These are phyloP conservation scores for Marasmius tenuissimus DNA, from an alignment of 1,284 basidiomycete species.

Conservation along the genomic window DNA sequence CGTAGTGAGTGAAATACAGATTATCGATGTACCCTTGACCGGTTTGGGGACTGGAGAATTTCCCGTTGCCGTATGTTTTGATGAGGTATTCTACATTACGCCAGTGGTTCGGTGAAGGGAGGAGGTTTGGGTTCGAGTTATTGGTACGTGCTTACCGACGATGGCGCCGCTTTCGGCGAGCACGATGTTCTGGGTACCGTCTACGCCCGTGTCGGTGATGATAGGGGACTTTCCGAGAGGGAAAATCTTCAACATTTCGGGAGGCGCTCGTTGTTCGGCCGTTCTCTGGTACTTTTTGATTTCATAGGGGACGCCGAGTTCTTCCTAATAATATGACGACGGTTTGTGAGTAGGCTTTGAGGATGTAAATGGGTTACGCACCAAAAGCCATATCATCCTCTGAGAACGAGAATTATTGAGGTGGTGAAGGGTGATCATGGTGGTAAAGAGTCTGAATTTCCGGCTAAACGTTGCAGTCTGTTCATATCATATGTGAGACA, in stretches of 20 bases:
- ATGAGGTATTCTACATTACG: constrained; percentile 46
- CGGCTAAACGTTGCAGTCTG: too few relatives aligned
- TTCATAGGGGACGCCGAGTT: too few relatives aligned
- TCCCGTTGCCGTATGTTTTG: constrained; percentile 41
- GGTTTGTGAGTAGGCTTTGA: too few relatives aligned
- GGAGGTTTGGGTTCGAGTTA: too few relatives aligned
- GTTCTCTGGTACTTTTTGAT: constrained; percentile 36
- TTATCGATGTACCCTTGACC: constrained; percentile 35
- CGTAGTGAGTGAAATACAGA: constrained; percentile 40
- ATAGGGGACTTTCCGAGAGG: constrained; percentile 48
- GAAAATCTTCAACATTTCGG: constrained; percentile 38
- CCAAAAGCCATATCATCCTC: constrained; percentile 55
- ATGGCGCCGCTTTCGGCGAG: constrained; percentile 52
- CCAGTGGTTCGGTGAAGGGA: too few relatives aligned
- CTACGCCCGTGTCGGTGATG: constrained; percentile 35
- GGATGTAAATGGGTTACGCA: too few relatives aligned
- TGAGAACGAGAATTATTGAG: constrained; percentile 53
- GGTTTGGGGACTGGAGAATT: constrained; percentile 15
- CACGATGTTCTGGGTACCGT: constrained; percentile 29
- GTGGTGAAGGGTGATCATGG: constrained; percentile 42
- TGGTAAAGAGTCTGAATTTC: background rate
- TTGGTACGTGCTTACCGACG: constrained; percentile 41
- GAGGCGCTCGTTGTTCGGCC: constrained; percentile 35
- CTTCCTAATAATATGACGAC: too few relatives aligned
- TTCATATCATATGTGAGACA: too few relatives aligned